Evolutionary conservation across 805 yeast genomes (phyloP), one percentile per base, ranked within the genome.

Genomic region (Blastobotrys robertii): DNA sequence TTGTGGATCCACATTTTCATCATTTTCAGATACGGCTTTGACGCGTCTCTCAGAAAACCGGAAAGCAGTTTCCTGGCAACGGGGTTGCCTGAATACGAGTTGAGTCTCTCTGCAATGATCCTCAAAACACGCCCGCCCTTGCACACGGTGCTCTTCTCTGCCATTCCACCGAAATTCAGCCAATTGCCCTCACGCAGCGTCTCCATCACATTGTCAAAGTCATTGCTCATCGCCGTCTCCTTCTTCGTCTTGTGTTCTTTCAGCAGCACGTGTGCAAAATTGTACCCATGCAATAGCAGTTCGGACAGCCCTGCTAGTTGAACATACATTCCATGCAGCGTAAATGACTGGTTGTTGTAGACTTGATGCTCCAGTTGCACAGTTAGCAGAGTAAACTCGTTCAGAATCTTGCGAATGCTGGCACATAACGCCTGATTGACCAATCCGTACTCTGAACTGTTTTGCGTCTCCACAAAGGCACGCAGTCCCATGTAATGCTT

Each of bases 71-170:
- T 66, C 32, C 65, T 64, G 0, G 83, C 73, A 1, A 62, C 63
- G 0, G 69, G 56, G 55, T 87, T 92, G 2, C 97, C 97, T 42
- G 74, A 72, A 51, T 70, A 74, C 2, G 66, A 64, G 31, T 72
- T 70, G 4, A 82, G 65, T 50, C 79, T 65, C 14, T 65, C 67
- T 43, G 83, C 82, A 1, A 92, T 66, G 1, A 82, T 66, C 41
- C 73, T 67, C 32, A 90, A 60, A 0, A 84, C 73, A 9, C 80
- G 59, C 0, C 96, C 95, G 30, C 98, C 97, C 62, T 82, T 84
- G 14, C 56, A 50, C 31, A 55, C 45, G 3, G 48, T 48, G 8
- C 50, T 44, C 28, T 43, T 59, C 44, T 16, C 50, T 22, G 22
- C 33, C 16, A 42, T 30, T 34, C 44, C 51, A 12, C 45, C 12